phyloP scores from a whole-genome alignment of 2,329 filamentous ascomycete genomes.

The Gnomoniopsis sp. region DNA sequence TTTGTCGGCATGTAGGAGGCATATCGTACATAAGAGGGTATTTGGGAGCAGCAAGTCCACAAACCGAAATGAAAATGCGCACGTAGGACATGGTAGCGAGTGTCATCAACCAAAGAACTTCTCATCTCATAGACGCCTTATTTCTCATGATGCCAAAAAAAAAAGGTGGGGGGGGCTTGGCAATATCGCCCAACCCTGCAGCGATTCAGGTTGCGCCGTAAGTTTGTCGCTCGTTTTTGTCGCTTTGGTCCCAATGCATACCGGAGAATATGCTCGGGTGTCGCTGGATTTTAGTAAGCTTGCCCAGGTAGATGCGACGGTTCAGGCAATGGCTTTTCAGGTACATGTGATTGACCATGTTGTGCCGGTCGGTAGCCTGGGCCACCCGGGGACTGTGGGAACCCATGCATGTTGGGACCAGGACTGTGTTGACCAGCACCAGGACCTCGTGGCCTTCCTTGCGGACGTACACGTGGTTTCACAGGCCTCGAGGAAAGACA shows the following conservation, averaged over 20 bases:
- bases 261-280: not conserved
- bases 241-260: not conserved
- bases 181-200: not conserved
- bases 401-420: slow-evolving; percentile 22
- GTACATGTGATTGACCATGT: not conserved
- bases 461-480: slow-evolving; percentile 66
- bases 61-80: not conserved
- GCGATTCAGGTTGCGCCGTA: slow-evolving; percentile 5
- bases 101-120: slow-evolving; percentile 12
- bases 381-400: slow-evolving; percentile 39
- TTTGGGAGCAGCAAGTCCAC: slow-evolving; percentile 1
- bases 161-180: not conserved
- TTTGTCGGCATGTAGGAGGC: slow-evolving; percentile 1
- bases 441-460: slow-evolving; percentile 38
- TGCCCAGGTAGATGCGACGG: slow-evolving; percentile 42
- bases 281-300: slow-evolving; percentile 35
- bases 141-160: slow-evolving; percentile 7
- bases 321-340: not conserved
- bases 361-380: slow-evolving; percentile 24
- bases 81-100: slow-evolving; percentile 10
- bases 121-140: slow-evolving; percentile 14
- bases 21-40: slow-evolving; percentile 6
- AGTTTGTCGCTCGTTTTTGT: not conserved
- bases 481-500: slow-evolving; percentile 90
- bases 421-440: slow-evolving; percentile 30